Percentiles rank a stretch among this genome's conserved stretches.
phyloP scores from a whole-genome alignment of 306 rosid genomes.

The Oxytropis ochrocephala region DNA sequence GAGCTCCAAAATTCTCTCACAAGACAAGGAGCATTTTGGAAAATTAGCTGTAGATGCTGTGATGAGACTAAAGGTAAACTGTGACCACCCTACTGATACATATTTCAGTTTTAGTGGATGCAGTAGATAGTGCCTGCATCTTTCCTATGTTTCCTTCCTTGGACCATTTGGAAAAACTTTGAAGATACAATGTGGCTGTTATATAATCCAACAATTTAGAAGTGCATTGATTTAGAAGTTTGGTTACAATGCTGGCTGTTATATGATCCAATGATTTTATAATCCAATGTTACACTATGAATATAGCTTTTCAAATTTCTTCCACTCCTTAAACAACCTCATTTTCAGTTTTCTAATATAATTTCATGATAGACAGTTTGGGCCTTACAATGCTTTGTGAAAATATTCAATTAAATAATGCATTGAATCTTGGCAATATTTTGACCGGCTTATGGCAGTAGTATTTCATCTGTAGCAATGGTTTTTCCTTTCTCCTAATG shows the following conservation, averaged over 20 bases:
- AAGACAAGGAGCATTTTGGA: conserved; percentile 92
- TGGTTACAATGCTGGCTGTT: neutral
- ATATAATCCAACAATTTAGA: no score
- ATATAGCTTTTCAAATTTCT: neutral
- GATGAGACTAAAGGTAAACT: conserved; percentile 77
- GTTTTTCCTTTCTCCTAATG: neutral
- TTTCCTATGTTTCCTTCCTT: neutral
- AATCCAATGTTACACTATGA: neutral
- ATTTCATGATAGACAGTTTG: neutral
- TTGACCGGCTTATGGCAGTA: neutral
- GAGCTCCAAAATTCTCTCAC: conserved; percentile 97
- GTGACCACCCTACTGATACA: neutral
- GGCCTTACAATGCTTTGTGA: neutral
- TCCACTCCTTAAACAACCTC: neutral
- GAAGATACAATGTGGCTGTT: no score
- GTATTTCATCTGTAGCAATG: neutral
- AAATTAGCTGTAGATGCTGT: conserved; percentile 94
- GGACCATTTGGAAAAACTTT: no score
- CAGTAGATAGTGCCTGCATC: neutral
- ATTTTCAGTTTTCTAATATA: neutral
- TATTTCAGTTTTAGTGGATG: neutral
- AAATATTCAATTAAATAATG: neutral
- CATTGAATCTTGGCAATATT: neutral
- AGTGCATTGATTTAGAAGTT: neutral
- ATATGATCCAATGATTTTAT: neutral